phyloP scores from a whole-genome alignment of 441 rosid species.

The Sinapis alba region DNA sequence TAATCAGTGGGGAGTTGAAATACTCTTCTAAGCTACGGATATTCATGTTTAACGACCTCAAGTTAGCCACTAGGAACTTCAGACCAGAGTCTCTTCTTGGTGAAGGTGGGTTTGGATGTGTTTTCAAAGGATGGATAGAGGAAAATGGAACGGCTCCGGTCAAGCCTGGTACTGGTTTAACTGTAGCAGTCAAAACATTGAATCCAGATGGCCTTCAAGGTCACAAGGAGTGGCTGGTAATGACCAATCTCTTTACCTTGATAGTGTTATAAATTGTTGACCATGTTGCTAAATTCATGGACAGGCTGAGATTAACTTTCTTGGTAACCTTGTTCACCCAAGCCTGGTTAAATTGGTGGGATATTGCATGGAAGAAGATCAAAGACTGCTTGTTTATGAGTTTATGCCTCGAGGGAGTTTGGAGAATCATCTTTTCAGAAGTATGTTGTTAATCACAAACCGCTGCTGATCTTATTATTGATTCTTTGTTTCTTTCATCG shows the following conservation, averaged over 20 bases:
- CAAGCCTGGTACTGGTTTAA: conserved; percentile 67
- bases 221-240: conserved; percentile 73
- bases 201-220: conserved; percentile 71
- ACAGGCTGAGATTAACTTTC: conserved; percentile 70
- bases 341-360: conserved; percentile 68
- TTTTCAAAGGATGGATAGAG: conserved; percentile 70
- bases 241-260: conserved; percentile 3
- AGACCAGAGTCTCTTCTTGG: conserved; percentile 71
- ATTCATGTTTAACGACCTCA: conserved; percentile 58
- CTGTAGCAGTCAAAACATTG: conserved; percentile 65
- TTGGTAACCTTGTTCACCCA: conserved; percentile 64
- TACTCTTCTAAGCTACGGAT: conserved; percentile 57
- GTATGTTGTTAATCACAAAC: conserved; percentile 47
- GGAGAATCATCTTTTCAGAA: conserved; percentile 68
- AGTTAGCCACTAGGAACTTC: conserved; percentile 63
- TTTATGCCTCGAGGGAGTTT: conserved; percentile 73
- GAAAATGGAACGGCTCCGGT: conserved; percentile 73
- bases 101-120: conserved; percentile 73
- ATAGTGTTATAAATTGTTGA: neutral
- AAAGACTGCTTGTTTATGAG: conserved; percentile 60
- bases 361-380: conserved; percentile 68
- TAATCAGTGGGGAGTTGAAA: conserved; percentile 58
- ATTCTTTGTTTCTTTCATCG: neutral
- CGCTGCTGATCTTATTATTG: neutral
- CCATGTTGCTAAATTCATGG: neutral